These are phyloP conservation scores for Sambucus nigra DNA, from an alignment of 129 eudicot genomes.

Conservation along the genomic window DNA sequence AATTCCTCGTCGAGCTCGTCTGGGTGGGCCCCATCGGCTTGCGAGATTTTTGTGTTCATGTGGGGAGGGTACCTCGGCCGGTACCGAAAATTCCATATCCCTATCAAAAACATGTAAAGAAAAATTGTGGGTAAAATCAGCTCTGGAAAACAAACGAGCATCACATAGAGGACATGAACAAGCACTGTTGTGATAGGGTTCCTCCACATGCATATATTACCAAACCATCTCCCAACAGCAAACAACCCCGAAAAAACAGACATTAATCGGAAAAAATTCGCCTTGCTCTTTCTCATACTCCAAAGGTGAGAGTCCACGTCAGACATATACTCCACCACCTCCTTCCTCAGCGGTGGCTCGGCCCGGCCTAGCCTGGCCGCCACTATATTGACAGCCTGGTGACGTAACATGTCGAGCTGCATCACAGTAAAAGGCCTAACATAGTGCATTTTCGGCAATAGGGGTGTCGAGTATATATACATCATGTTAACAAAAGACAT, in stretches of 20 bases:
- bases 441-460: conserved; percentile 87
- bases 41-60: conserved; percentile 93
- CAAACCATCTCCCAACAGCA: conserved; percentile 72
- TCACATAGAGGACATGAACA: conserved; percentile 62
- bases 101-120: conserved; percentile 92
- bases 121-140: conserved; percentile 74
- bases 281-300: conserved; percentile 93
- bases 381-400: conserved; percentile 82
- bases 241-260: conserved; percentile 66
- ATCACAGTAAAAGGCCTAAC: conserved; percentile 77
- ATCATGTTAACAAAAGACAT: conserved; percentile 88
- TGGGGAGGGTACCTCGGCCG: conserved; percentile 95
- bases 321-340: conserved; percentile 95
- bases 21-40: conserved; percentile 84
- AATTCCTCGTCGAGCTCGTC: conserved; percentile 96
- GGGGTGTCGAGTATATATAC: conserved; percentile 58
- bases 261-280: conserved; percentile 86
- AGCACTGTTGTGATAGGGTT: conserved; percentile 88
- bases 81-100: conserved; percentile 82
- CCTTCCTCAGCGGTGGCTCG: conserved; percentile 81
- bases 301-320: conserved; percentile 93
- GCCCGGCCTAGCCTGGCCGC: conserved; percentile 86
- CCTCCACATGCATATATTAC: conserved; percentile 86
- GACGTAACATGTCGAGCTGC: conserved; percentile 93
- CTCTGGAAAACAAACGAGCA: conserved; percentile 91